Base-by-base conservation (phyloP, 2,329 filamentous ascomycete species). In the Alternaria sp. region DNA sequence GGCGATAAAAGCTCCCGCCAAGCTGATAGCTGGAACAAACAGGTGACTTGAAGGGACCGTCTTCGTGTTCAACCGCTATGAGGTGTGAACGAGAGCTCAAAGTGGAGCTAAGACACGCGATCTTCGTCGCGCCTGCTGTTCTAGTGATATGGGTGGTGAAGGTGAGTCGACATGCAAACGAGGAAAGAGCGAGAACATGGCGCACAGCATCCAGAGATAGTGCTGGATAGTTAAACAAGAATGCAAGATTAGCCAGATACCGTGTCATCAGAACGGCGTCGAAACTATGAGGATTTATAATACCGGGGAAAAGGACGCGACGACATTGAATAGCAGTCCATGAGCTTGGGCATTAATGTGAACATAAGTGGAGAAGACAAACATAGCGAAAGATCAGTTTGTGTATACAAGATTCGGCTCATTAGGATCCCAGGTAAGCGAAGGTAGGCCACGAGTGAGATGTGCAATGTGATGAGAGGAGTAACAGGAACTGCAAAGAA, bases 41-140 rank as follows among this genome's bases (percentile, higher is more conserved):
- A 28, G 10, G 25, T 16, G 7, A n/a, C 11, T 51, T 16, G 30
- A 28, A 45, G 16, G 16, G 11, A 12, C 12, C 12, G 27, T 54
- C 38, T 57, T 43, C 30, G 6, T 14, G 41, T 50, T 51, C 2
- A 30, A 40, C 40, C 32, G 32, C 44, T 48, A 40, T 38, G 30
- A 22, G 32, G 32, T 36, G 32, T 14, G 22, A 32, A 16, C 9
- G 38, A 28, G 32, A 46, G 38, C 36, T 20, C 16, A 36, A 48
- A 51, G 49, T 52, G 59, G 53, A 38, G 43, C 25, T 22, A 25
- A n/a, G 49, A 38, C 30, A 36, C 49, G 30, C 25, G 20, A 30
- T 36, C 38, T 16, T 50, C n/a, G 56, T 46, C 40, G 53, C 52
- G 44, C 62, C 53, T 64, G 55, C 62, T 53, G 25, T 52, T 48